Percentiles rank a stretch among this genome's conserved stretches.
phyloP scores from a whole-genome alignment of 208 protist species.

The Acanthamoeba triangularis region DNA sequence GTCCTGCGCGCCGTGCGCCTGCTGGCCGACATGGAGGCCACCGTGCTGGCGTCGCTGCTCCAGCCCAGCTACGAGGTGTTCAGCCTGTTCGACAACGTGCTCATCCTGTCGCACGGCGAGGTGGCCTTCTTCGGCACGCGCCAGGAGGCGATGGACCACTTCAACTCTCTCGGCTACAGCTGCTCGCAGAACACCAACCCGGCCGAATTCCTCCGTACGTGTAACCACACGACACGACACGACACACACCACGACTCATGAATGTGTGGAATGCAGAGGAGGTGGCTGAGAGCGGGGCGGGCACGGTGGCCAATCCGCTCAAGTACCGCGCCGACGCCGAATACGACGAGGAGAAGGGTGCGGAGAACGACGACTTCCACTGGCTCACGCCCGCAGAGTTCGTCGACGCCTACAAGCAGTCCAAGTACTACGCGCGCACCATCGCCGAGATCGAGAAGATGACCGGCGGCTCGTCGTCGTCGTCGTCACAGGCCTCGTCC shows the following conservation, averaged over 20 bases:
- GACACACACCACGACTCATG: background rate
- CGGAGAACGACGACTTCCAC: constrained; percentile 48
- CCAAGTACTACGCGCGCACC: constrained; percentile 30
- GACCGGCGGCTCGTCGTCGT: background rate
- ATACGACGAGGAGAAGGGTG: constrained; percentile 2
- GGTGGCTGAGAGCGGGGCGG: background rate
- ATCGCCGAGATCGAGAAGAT: constrained; percentile 3
- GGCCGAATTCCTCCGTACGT: constrained; percentile 80
- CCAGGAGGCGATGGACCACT: constrained; percentile 51
- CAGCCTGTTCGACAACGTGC: constrained; percentile 79
- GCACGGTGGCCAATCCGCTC: background rate
- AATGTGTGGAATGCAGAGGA: background rate
- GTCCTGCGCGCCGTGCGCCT: constrained; percentile 4
- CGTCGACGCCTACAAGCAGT: constrained; percentile 61
- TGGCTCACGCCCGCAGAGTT: constrained; percentile 55
- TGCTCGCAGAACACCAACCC: constrained; percentile 76
- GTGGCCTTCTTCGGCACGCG: constrained; percentile 42
- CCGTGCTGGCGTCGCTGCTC: constrained; percentile 80
- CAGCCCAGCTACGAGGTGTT: constrained; percentile 80
- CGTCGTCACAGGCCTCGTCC: background rate
- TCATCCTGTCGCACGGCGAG: constrained; percentile 78
- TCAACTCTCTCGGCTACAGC: constrained; percentile 23
- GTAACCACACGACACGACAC: background rate
- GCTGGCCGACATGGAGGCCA: constrained; percentile 36
- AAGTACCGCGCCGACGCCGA: background rate